Evolutionary conservation across 805 yeast species (phyloP), one percentile per base, ranked within the genome.

Genomic region (Isabelozyma heimii): DNA sequence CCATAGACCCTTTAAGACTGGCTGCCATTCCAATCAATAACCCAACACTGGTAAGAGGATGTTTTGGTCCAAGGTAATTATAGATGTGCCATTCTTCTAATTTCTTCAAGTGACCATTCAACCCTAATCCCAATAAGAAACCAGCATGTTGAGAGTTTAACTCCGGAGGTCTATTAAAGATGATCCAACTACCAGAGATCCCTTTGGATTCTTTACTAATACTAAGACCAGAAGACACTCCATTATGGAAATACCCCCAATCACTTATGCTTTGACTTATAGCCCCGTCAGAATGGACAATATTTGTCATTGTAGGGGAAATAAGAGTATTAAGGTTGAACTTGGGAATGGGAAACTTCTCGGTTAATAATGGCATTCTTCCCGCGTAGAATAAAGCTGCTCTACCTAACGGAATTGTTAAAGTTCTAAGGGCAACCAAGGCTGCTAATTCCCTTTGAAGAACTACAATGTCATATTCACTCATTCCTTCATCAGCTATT

Each of bases 61-160:
- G 90, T 55, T 94, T 91, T 0, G 97, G 96, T 0, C 97, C 96
- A 46, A 94, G 70, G 56, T 90, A 91, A 60, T 92, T 91, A 64
- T 90, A 94, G 28, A 92, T 87, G 62, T 91, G 97, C 97, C 98
- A 94, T 64, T 94, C 97, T 59, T 92, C 98, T 24, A 94, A 69
- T 40, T 77, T 76, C 48, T 80, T 83, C 57, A 94, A 69, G 62
- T 91, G 97, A 0, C 98, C 98, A 66, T 89, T 89, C 28, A 94
- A 70, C 0, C 99, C 99, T 24, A 94, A 72, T 0, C 97, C 99
- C 15, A 90, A 68, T n/a, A 94, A 67, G 56, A 94, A 91, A 0
- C 99, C 99, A 17, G 97, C 97, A 71, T 91, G 97, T 52, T 89
- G 91, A 0, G 96, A 80, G 55, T 82, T 83, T 30, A 87, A 63